Evolutionary conservation across 306 rosid genomes (phyloP), one percentile per base, ranked within the genome.

Genomic region (Cajanus cajan): DNA sequence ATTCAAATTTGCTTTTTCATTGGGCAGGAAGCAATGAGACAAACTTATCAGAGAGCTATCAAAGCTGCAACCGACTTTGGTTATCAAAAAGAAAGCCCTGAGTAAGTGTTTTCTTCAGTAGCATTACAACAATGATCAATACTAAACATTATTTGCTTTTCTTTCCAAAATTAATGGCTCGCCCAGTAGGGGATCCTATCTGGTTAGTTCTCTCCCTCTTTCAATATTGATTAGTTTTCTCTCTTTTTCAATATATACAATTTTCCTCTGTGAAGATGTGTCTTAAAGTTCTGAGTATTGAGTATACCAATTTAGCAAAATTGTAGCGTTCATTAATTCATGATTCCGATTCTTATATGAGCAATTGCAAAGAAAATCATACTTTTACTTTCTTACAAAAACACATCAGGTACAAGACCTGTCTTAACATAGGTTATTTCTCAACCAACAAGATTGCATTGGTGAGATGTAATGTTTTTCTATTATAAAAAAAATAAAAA

Each of bases 21-120:
- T 80, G 80, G 68, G 51, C 87, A 94, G 98, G 98, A 91, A 84
- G 97, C 96, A 61, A 91, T 94, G 90, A 94, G 90, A 76, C 98
- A 94, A 83, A 94, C 94, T 63, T 94, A 94, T 80, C 96, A 94
- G 86, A 94, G 94, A 85, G 90, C 96, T 76, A 88, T 87, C 37
- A 94, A 94, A 85, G 98, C 98, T 4, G 96, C 98, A 52, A 82
- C 82, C 69, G 89, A 85, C 75, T 85, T 85, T 82, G 98, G 97
- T 61, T 91, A 94, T 80, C 95, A 89, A 71, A 94, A 94, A 86
- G 98, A 94, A 78, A 87, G 87, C 77, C 98, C 98, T 0, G 98
- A 94, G 98, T 94, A 78, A 89, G 98, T 91, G 18, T 19, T 59
- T 82, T 72, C 65, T 70, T 50, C 18, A 7, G 16, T 79, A 43